Evolutionary conservation across 495 filamentous ascomycete genomes (phyloP).

Genomic region (Penicillium riverlandense): DNA sequence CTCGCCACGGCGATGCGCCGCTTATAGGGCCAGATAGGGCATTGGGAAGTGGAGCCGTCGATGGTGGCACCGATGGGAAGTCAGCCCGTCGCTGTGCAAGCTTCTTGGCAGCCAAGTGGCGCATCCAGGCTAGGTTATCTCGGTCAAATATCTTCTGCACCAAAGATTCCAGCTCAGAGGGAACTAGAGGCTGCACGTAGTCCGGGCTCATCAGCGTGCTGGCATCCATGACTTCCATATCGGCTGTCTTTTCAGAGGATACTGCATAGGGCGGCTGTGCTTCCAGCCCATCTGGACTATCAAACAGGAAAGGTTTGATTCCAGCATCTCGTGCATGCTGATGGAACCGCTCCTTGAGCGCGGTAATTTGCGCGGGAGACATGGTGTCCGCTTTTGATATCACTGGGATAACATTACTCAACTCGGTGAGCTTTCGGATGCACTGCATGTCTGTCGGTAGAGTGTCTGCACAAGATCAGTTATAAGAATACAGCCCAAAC

Average conservation of each 20-base stretch:
- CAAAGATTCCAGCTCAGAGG: slow-evolving; percentile 66
- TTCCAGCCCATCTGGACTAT: slow-evolving; percentile 19
- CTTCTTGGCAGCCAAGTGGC: slow-evolving; percentile 82
- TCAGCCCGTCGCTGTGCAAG: slow-evolving; percentile 59
- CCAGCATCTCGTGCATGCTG: slow-evolving; percentile 52
- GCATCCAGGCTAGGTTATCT: slow-evolving; percentile 77
- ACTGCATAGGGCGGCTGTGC: slow-evolving; percentile 60
- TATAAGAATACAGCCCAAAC: neutral
- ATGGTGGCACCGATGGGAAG: slow-evolving; percentile 1
- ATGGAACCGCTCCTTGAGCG: slow-evolving; percentile 48
- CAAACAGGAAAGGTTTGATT: slow-evolving; percentile 66
- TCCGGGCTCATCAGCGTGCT: slow-evolving; percentile 90
- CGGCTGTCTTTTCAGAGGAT: slow-evolving; percentile 68
- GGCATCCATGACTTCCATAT: slow-evolving; percentile 90
- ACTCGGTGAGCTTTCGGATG: slow-evolving; percentile 62
- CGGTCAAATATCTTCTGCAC: slow-evolving; percentile 70
- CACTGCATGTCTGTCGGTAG: slow-evolving; percentile 69
- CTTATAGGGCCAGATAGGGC: slow-evolving; percentile 4
- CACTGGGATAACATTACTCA: slow-evolving; percentile 83
- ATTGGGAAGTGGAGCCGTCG: slow-evolving; percentile 5
- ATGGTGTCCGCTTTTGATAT: slow-evolving; percentile 73
- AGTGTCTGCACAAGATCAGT: slow-evolving; percentile 42
- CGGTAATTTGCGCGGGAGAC: slow-evolving; percentile 48
- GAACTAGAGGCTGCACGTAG: slow-evolving; percentile 77
- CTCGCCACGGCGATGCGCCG: slow-evolving; percentile 1